These are phyloP conservation scores for Flaveria linearis DNA, from an alignment of 129 eudicot species.

Conservation along the genomic window DNA sequence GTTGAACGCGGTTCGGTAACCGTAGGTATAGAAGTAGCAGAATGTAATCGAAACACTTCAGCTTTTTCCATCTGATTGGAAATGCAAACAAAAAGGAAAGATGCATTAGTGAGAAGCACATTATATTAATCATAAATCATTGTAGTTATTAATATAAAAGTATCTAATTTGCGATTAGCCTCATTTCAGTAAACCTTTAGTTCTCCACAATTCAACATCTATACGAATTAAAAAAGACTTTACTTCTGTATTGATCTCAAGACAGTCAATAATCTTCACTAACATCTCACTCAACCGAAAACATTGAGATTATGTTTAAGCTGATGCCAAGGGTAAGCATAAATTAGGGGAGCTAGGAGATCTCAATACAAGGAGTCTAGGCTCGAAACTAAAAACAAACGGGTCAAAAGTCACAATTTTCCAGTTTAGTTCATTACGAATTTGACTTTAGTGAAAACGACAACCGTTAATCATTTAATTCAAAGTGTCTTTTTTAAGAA, in stretches of 20 bases:
- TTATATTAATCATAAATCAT: background rate
- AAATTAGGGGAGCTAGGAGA: background rate
- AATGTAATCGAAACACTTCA: slow-evolving; percentile 51
- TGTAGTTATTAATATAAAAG: background rate
- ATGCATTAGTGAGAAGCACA: slow-evolving; percentile 13
- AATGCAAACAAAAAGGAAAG: background rate
- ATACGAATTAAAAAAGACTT: background rate
- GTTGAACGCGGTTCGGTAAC: slow-evolving; percentile 46
- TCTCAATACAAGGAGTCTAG: background rate
- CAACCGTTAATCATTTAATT: background rate
- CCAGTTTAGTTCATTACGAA: background rate
- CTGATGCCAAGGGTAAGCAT: background rate
- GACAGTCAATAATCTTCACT: background rate
- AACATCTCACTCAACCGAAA: background rate
- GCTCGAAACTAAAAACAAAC: background rate
- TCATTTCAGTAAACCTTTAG: background rate
- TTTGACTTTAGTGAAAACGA: background rate
- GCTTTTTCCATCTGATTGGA: slow-evolving; percentile 75
- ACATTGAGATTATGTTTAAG: background rate
- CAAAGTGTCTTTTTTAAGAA: background rate
- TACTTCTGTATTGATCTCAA: background rate
- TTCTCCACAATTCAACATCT: background rate
- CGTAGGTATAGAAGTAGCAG: slow-evolving; percentile 42
- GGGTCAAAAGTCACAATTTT: background rate
- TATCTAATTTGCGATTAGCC: background rate